phyloP scores from a whole-genome alignment of 768 basidiomycete species.

The Tulasnella sp. region DNA sequence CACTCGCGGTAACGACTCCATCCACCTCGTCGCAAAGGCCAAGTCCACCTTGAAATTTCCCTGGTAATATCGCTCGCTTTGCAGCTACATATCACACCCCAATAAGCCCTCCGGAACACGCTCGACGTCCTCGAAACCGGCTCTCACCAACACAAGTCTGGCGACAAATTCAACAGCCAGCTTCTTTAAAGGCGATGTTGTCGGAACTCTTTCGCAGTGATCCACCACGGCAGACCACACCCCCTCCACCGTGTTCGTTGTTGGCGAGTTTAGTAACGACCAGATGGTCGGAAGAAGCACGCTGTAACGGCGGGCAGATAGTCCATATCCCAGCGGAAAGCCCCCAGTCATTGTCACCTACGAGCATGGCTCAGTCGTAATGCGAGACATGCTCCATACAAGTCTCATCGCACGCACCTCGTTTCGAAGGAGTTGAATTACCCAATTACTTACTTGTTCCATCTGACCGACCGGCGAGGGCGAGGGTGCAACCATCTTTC shows the following conservation, averaged over 20 bases:
- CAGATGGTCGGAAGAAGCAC: conserved; percentile 74
- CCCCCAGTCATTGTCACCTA: not conserved
- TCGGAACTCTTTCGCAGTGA: conserved; percentile 57
- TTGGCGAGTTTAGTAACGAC: conserved; percentile 56
- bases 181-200: conserved; percentile 61
- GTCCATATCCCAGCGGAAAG: conserved; percentile 32
- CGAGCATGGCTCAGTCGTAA: not conserved
- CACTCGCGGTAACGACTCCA: conserved; percentile 67
- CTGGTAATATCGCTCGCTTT: conserved; percentile 50
- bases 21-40: conserved; percentile 47
- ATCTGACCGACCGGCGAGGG: conserved; percentile 6
- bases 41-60: conserved; percentile 47
- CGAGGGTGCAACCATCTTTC: not conserved
- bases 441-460: conserved; percentile 29
- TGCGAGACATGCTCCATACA: not conserved
- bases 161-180: conserved; percentile 71
- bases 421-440: conserved; percentile 25
- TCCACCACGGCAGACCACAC: conserved; percentile 57
- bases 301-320: conserved; percentile 56
- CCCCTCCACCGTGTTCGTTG: conserved; percentile 31
- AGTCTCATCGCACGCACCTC: conserved; percentile 24
- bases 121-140: not conserved
- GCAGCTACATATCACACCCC: conserved; percentile 36
- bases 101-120: conserved; percentile 40
- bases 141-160: conserved; percentile 61